phyloP scores from a whole-genome alignment of 2,329 filamentous ascomycete genomes.

The Sphaerulina populicola region DNA sequence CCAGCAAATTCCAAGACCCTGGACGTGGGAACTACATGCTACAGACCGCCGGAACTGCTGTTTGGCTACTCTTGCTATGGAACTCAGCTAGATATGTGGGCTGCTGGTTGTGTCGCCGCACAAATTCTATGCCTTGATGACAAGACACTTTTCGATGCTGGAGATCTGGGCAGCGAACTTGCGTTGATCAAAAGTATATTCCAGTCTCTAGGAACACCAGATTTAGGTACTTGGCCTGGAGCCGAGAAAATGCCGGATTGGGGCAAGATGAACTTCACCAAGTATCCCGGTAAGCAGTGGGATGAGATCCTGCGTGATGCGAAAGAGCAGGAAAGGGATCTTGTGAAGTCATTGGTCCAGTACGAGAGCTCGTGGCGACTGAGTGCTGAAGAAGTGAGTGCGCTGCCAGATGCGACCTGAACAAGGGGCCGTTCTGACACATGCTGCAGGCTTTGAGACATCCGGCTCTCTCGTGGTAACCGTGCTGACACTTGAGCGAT shows the following conservation, averaged over 20 bases:
- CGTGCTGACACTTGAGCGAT: too few relatives aligned
- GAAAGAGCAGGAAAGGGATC: slow-evolving; percentile 50
- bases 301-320: slow-evolving; percentile 57
- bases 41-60: slow-evolving; percentile 80
- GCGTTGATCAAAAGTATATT: slow-evolving; percentile 89
- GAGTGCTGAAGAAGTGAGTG: slow-evolving; percentile 53
- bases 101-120: slow-evolving; percentile 71
- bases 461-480: neutral
- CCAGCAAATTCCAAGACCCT: slow-evolving; percentile 63
- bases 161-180: slow-evolving; percentile 84
- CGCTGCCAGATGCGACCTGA: neutral
- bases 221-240: slow-evolving; percentile 71
- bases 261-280: slow-evolving; percentile 71
- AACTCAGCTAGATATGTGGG: slow-evolving; percentile 77
- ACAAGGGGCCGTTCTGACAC: neutral
- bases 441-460: slow-evolving; percentile 4
- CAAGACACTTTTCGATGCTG: slow-evolving; percentile 69
- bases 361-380: slow-evolving; percentile 63
- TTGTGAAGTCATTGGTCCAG: slow-evolving; percentile 60
- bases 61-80: slow-evolving; percentile 74
- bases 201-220: slow-evolving; percentile 80
- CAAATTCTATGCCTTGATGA: slow-evolving; percentile 56
- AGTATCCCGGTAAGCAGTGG: slow-evolving; percentile 63
- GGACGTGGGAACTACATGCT: slow-evolving; percentile 87
- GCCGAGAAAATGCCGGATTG: slow-evolving; percentile 70